Evolutionary conservation across 805 yeast species (phyloP), one percentile per base, ranked within the genome.

Genomic region (Yamadazyma tumulicola): DNA sequence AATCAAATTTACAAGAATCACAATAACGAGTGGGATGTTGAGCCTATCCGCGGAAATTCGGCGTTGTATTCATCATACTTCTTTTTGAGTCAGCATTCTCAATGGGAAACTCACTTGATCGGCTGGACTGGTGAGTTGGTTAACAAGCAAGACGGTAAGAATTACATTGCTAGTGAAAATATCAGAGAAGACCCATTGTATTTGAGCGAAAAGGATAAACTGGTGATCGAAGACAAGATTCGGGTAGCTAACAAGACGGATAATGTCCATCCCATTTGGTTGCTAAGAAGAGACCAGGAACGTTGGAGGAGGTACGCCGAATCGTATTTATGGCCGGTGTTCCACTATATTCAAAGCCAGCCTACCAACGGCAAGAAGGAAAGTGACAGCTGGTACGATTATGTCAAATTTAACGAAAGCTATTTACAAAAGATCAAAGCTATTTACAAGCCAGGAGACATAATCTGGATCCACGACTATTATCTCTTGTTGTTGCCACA

Each of bases 71-170:
- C 95, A 3, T 78, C 94, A 12, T 74, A 85, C 41, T 70, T 74
- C 40, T 80, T 75, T 51, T 61, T 88, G 34, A 69, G 67, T 32
- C 74, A 74, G 37, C 76, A 78, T 29, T 74, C 89, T 0, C 74
- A 79, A 15, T 91, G 96, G 93, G 95, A 88, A 42, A 81, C 89
- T 29, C 85, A 87, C 46, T 62, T 86, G 32, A 79, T 93, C 33
- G 97, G 87, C 1, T 93, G 98, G 98, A 85, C 97, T 0, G 98
- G 98, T 29, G 97, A 88, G 57, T 67, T 93, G 41, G 57, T 59
- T 26, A 60, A 61, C 46, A 52, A 55, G 37, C 42, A 54, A 18
- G 46, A 45, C 28, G 37, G 45, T 20, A 46, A 42, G 19, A 49
- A 46, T 29, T 26, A 34, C 22, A 26, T 29, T 25, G 19, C 43